A percentile compares a stretch with the other conserved stretches of the same genome.
Evolutionary conservation across 345 rosid species (phyloP).

Genomic region (Psidium friedrichsthalianum): DNA sequence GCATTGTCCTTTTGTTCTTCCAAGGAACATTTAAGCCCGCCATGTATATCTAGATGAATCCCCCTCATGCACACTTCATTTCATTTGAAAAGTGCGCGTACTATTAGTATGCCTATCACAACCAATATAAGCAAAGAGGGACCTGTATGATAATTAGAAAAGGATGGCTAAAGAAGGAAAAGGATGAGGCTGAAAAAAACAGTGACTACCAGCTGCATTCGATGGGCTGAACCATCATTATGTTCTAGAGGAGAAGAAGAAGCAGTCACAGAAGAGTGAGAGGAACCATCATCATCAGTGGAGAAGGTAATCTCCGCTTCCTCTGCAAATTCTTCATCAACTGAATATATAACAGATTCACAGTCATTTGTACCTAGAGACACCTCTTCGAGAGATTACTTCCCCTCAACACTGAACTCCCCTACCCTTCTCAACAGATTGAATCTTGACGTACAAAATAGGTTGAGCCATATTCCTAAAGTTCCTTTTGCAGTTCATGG

Average conservation of each 20-base stretch:
- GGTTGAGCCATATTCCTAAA: constrained; percentile 65
- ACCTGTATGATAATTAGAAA: neutral
- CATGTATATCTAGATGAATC: neutral
- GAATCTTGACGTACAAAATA: constrained; percentile 42
- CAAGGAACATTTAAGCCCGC: neutral
- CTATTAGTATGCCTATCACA: neutral
- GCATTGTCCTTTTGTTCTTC: neutral
- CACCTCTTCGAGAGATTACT: constrained; percentile 21
- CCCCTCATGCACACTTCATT: neutral
- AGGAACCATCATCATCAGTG: constrained; percentile 65
- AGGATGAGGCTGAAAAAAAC: neutral
- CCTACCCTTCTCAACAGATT: constrained; percentile 34
- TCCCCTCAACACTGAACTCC: constrained; percentile 27
- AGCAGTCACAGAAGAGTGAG: neutral
- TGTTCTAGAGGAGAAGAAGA: constrained; percentile 26
- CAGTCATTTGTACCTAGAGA: constrained; percentile 21
- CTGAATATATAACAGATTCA: constrained; percentile 54
- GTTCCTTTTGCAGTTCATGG: constrained; percentile 72
- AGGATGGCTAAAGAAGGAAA: neutral
- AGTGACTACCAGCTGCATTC: constrained; percentile 30
- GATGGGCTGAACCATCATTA: constrained; percentile 28
- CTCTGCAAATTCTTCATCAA: constrained; percentile 63
- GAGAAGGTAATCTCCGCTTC: constrained; percentile 68
- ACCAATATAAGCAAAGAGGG: neutral
- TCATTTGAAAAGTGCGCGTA: neutral